A percentile compares a stretch with the other conserved stretches of the same genome.
These are phyloP conservation scores for Hymenoscyphus linearis DNA, from an alignment of 2,329 filamentous ascomycete genomes.

Conservation along the genomic window DNA sequence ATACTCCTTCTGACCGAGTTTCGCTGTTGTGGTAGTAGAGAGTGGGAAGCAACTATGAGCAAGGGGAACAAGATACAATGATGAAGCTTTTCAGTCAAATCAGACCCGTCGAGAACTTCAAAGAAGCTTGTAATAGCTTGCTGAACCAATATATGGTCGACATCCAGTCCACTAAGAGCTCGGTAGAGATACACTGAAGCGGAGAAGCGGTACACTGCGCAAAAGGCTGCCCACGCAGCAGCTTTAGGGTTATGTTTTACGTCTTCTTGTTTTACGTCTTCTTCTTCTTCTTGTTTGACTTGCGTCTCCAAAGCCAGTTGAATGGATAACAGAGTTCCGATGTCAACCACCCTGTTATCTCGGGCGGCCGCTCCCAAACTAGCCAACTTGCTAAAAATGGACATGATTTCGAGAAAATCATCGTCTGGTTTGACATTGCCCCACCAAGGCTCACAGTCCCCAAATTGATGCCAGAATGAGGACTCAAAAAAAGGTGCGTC, in stretches of 20 bases:
- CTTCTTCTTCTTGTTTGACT: conserved; percentile 19
- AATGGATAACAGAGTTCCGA: conserved; percentile 24
- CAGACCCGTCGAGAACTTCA: conserved; percentile 34
- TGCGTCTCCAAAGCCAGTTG: conserved; percentile 25
- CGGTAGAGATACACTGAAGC: conserved; percentile 41
- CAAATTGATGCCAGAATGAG: conserved; percentile 36
- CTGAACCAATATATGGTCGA: conserved; percentile 37
- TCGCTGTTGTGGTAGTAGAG: conserved; percentile 30
- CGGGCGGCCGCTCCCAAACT: conserved; percentile 33
- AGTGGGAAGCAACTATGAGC: conserved; percentile 35
- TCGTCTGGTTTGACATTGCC: conserved; percentile 27
- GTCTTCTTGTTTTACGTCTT: conserved; percentile 14
- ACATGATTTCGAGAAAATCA: conserved; percentile 33
- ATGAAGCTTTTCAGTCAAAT: conserved; percentile 34
- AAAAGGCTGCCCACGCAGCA: conserved; percentile 37
- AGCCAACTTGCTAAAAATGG: conserved; percentile 30
- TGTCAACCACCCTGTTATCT: conserved; percentile 17
- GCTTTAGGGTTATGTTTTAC: conserved; percentile 12
- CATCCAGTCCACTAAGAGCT: conserved; percentile 37
- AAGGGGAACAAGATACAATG: conserved; percentile 38
- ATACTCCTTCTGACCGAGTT: conserved; percentile 23
- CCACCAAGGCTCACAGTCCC: conserved; percentile 40
- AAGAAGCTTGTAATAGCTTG: conserved; percentile 35
- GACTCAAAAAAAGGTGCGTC: conserved; percentile 35
- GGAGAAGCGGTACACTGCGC: conserved; percentile 29